These are phyloP conservation scores for Punctularia strigosozonata DNA, from an alignment of 768 basidiomycete genomes.

Conservation along the genomic window DNA sequence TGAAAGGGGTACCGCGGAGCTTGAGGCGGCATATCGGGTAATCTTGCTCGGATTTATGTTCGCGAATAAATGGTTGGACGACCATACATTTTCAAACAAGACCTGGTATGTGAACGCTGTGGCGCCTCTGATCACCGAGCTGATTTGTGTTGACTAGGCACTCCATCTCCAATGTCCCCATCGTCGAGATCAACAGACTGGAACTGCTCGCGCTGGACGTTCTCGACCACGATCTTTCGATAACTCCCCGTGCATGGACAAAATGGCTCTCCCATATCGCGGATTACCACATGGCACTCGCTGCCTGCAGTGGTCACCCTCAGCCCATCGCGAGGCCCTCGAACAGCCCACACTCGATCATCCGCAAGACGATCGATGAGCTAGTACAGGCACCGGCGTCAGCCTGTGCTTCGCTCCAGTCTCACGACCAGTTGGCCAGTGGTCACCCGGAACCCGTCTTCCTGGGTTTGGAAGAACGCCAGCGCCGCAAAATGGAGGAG, in stretches of 20 bases:
- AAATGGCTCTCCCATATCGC: constrained; percentile 59
- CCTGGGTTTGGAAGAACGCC: constrained; percentile 57
- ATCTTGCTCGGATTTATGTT: constrained; percentile 76
- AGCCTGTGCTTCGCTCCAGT: too few relatives aligned
- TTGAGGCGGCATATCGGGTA: constrained; percentile 57
- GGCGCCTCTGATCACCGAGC: background rate
- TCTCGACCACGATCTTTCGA: constrained; percentile 58
- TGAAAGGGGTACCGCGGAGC: constrained; percentile 40
- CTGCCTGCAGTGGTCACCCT: constrained; percentile 44
- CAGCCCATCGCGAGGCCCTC: constrained; percentile 76
- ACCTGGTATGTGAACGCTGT: constrained; percentile 47
- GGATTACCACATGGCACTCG: constrained; percentile 52
- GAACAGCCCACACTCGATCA: constrained; percentile 54
- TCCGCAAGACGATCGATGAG: constrained; percentile 61
- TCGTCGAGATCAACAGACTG: constrained; percentile 56
- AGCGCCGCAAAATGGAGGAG: constrained; percentile 37
- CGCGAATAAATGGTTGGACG: constrained; percentile 82
- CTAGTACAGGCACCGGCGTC: constrained; percentile 42
- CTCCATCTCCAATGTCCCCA: constrained; percentile 65
- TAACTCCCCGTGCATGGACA: constrained; percentile 53
- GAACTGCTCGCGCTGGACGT: constrained; percentile 64
- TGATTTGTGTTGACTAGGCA: constrained; percentile 36
- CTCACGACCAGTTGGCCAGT: constrained; percentile 6
- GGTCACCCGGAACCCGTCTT: constrained; percentile 53
- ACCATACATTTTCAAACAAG: constrained; percentile 84